Evolutionary conservation across 2,329 filamentous ascomycete species (phyloP), one percentile per base, ranked within the genome.

Genomic region (Cordyceps fumosorosea): DNA sequence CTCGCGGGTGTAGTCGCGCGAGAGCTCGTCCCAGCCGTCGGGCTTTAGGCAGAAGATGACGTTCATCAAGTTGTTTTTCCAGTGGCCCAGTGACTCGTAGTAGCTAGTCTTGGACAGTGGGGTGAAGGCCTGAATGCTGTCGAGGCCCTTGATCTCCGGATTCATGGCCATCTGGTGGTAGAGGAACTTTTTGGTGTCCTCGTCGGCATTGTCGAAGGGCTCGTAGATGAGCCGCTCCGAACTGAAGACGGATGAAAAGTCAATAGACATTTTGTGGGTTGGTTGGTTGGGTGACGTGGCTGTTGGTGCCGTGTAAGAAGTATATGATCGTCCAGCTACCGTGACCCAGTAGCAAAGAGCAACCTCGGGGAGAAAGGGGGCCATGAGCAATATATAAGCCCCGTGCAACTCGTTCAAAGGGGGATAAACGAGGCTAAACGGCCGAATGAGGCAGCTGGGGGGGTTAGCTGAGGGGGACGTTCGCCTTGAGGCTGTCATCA

Each of bases 171-270:
- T 59, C 22, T 55, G 24, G 34, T 44, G 50, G 42, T 60, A 69
- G 51, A 61, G 45, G 29, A 63, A 63, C 22, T 20, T 20, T 56
- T 51, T 57, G 55, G 50, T 56, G 45, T 64, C 20, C 14, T 54
- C 56, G 53, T 63, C 47, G 64, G 56, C 62, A 32, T 22, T 40
- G 22, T 62, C 60, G 37, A 58, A 47, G n/a, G 60, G 20, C 55
- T 62, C 60, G 40, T 58, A 62, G 29, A 62, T 62, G 45, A 62
- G 60, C 18, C 60, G 60, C 24, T 62, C 55, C 18, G 60, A 62
- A 3, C 40, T 26, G 6, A 62, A 57, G 18, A 54, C 37, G 10
- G n/a, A 47, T 5, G 47, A 26, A 45, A 60, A 51, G 37, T 20
- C n/a, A 12, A 48, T 1, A 8, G 50, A 22, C 57, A 60, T 60